phyloP scores from a whole-genome alignment of 768 basidiomycete genomes.

The Mycena chlorophos region DNA sequence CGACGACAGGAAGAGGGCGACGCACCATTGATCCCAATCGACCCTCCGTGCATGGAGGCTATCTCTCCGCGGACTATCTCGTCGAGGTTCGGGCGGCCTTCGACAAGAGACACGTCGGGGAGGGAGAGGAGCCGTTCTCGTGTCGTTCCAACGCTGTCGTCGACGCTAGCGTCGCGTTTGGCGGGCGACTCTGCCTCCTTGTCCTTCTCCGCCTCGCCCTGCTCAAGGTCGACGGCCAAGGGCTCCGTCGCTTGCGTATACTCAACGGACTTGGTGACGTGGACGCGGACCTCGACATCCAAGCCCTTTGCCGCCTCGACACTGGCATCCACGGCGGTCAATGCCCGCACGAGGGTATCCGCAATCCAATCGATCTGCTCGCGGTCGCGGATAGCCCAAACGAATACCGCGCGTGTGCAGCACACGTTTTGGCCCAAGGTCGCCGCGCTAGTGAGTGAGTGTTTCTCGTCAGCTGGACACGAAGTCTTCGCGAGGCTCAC shows the following conservation, averaged over 20 bases:
- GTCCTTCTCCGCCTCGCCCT: background rate
- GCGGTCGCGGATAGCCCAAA: slow-evolving; percentile 47
- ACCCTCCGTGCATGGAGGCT: slow-evolving; percentile 29
- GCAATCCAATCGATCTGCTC: slow-evolving; percentile 50
- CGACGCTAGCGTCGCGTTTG: no score
- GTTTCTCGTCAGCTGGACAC: background rate
- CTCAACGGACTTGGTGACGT: slow-evolving; percentile 34
- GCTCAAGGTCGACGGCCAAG: slow-evolving; percentile 20
- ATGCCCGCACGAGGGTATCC: slow-evolving; percentile 34
- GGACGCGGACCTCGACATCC: slow-evolving; percentile 40
- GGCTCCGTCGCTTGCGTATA: slow-evolving; percentile 21
- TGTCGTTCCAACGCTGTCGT: no score
- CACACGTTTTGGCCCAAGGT: slow-evolving; percentile 27
- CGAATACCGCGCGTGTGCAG: slow-evolving; percentile 35
- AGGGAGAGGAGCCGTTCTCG: slow-evolving; percentile 23
- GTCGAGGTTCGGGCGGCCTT: slow-evolving; percentile 46
- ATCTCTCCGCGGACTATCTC: slow-evolving; percentile 40
- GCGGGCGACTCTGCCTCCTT: background rate
- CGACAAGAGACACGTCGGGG: slow-evolving; percentile 28
- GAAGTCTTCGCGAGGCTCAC: slow-evolving; percentile 19
- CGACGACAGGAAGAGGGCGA: background rate
- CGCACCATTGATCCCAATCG: slow-evolving; percentile 51
- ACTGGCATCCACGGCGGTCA: slow-evolving; percentile 16
- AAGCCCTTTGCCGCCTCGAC: slow-evolving; percentile 32
- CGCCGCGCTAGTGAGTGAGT: slow-evolving; percentile 29